These are phyloP conservation scores for Aquilaria agallochum DNA, from an alignment of 441 rosid genomes.

Conservation along the genomic window DNA sequence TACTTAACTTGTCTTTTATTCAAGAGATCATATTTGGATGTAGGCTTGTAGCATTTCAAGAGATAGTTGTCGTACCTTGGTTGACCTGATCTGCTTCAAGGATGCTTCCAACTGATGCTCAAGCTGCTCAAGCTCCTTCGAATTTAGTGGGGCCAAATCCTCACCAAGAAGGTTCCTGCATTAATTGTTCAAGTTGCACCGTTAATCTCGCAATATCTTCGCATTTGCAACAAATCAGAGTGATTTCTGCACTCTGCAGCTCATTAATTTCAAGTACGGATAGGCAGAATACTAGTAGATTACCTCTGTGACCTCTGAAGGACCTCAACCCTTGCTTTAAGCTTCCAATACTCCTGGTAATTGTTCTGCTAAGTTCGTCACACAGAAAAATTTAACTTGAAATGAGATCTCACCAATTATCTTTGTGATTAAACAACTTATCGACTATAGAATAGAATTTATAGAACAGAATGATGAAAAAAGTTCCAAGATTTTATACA, in stretches of 20 bases:
- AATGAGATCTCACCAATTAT: too few relatives aligned
- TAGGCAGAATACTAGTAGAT: neutral
- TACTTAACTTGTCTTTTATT: too few relatives aligned
- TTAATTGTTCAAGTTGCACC: neutral
- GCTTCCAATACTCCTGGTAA: constrained; percentile 57
- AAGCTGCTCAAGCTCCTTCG: constrained; percentile 60
- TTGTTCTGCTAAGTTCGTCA: constrained; percentile 24
- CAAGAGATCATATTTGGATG: too few relatives aligned
- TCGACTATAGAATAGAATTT: too few relatives aligned
- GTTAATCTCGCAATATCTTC: neutral
- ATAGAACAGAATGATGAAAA: too few relatives aligned
- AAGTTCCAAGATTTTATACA: too few relatives aligned
- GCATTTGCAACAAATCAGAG: too few relatives aligned
- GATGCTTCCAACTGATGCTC: constrained; percentile 56
- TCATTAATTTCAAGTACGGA: neutral
- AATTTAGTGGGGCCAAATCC: constrained; percentile 42
- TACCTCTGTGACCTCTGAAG: constrained; percentile 57
- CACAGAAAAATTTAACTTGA: neutral
- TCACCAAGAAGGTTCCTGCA: constrained; percentile 65
- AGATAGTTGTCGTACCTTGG: constrained; percentile 29
- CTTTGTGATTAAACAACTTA: too few relatives aligned
- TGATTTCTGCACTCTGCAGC: neutral
- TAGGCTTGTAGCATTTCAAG: too few relatives aligned
- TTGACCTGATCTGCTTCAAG: constrained; percentile 50
- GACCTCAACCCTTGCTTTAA: constrained; percentile 45